Evolutionary conservation across 192 early-diverging fungal species (phyloP), one percentile per base, ranked within the genome.

Genomic region (Mortierella antarctica): DNA sequence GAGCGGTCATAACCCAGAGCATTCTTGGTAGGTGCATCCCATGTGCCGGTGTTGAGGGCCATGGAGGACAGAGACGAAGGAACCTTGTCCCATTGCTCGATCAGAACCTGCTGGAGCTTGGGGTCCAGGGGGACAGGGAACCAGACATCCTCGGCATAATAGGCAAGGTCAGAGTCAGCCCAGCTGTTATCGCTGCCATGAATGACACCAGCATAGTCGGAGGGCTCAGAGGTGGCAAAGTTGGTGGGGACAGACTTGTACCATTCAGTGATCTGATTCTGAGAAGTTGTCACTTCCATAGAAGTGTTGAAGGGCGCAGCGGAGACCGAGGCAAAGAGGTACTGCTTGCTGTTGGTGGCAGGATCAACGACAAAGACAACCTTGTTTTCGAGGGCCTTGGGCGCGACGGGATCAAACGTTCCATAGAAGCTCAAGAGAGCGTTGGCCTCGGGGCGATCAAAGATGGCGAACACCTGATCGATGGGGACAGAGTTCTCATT

Each of bases 51-150:
- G 59, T 70, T 70, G 40, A 70, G n/a, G 21, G 69, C 69, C 69
- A 70, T 70, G 46, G 69, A 48, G 39, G 69, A 70, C 2, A 70
- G 59, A 51, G 23, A 18, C 13, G 69, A 70, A 42, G 69, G 69
- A 20, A 70, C 69, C 59, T 70, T 70, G 69, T 70, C 69, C 69
- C 69, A 70, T 56, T 70, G 69, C n/a, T 60, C 45, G 50, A 70
- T 54, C 49, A 70, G 40, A 18, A 70, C 48, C 59, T 70, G 6
- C 51, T 62, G 59, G 39, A 70, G 59, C 11, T 21, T 12, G 42
- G 69, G 69, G 51, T 70, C 69, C 51, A 70, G 44, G 45, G 69
- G 69, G 17, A 62, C 69, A n/a, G 41, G 44, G 59, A 70, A 62
- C 69, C 69, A 70, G 51, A 70, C 69, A 55, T 70, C 69, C 51